A percentile compares a stretch with the other conserved stretches of the same genome.
Conservation (phyloP, 192 early-diverging fungal genomes). For the Chytriomyces confervae region DNA sequence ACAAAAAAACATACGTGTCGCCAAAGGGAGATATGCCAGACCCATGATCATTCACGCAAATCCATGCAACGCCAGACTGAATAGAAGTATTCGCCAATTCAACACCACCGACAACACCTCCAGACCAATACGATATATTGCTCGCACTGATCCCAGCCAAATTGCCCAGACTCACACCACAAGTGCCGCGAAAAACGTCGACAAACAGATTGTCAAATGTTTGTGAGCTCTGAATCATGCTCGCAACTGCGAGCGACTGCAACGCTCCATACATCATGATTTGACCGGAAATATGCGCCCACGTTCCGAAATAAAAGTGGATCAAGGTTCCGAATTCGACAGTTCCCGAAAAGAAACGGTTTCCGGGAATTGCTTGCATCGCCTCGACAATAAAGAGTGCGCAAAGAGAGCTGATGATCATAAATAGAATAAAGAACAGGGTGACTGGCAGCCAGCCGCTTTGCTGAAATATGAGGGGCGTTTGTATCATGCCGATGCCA, state of each 20-base stretch:
- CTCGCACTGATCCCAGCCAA: not conserved
- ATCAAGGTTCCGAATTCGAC: slow-evolving; percentile 66
- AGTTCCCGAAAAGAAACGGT: slow-evolving; percentile 61
- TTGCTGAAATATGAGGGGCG: slow-evolving; percentile 28
- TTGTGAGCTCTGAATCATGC: slow-evolving; percentile 57
- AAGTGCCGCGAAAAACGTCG: slow-evolving; percentile 48
- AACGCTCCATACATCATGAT: slow-evolving; percentile 57
- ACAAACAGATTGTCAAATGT: slow-evolving; percentile 53
- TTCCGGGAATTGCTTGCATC: slow-evolving; percentile 67
- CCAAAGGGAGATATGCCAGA: slow-evolving; percentile 47
- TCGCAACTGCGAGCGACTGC: slow-evolving; percentile 51
- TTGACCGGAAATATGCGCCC: slow-evolving; percentile 53
- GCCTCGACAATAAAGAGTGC: slow-evolving; percentile 63
- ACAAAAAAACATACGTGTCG: slow-evolving; percentile 44
- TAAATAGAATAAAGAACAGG: slow-evolving; percentile 42
- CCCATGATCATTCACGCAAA: slow-evolving; percentile 37
- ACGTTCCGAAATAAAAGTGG: slow-evolving; percentile 62
- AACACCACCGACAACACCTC: no score
- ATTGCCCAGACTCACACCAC: slow-evolving; percentile 35
- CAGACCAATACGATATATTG: no score
- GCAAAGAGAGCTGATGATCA: slow-evolving; percentile 53
- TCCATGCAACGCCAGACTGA: not conserved
- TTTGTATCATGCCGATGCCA: slow-evolving; percentile 32
- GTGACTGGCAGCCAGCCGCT: slow-evolving; percentile 38
- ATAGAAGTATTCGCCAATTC: no score